Evolutionary conservation across 257 asterid genomes (phyloP).

Genomic region (Forsythia viridissima): DNA sequence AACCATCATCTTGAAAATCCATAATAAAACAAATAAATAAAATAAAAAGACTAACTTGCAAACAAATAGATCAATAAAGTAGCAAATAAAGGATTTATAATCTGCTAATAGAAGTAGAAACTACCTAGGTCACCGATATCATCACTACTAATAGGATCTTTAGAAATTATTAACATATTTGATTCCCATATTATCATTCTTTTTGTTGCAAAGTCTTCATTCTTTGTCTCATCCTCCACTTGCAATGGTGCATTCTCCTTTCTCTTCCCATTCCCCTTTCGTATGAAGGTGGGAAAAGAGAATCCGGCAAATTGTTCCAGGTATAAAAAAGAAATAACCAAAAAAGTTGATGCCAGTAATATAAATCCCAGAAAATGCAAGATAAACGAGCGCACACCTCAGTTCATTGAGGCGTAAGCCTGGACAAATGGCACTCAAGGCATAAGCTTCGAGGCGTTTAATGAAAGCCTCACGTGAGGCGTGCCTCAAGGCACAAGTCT

Average conservation of each 20-base stretch:
- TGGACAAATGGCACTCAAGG: background rate
- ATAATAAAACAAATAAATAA: too few species aligned
- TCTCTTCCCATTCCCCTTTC: background rate
- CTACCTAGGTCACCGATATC: background rate
- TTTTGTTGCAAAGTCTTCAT: background rate
- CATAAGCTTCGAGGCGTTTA: background rate
- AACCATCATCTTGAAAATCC: too few species aligned
- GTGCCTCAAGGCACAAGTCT: background rate
- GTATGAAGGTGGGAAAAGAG: background rate
- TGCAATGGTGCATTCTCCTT: background rate
- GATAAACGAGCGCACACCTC: background rate
- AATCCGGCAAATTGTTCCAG: background rate
- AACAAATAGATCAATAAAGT: too few species aligned
- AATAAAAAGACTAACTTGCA: too few species aligned
- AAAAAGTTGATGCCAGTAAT: background rate
- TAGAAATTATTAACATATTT: background rate
- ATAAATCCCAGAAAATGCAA: background rate
- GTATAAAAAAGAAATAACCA: background rate
- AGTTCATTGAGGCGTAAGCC: background rate
- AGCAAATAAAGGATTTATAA: too few species aligned
- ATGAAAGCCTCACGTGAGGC: background rate
- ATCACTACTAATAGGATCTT: background rate
- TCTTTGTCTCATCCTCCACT: background rate
- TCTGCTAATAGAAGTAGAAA: background rate
- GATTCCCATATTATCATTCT: background rate